Percentiles rank a stretch among this genome's conserved stretches.
phyloP scores from a whole-genome alignment of 2,329 filamentous ascomycete species.

The Penicillium sp. region DNA sequence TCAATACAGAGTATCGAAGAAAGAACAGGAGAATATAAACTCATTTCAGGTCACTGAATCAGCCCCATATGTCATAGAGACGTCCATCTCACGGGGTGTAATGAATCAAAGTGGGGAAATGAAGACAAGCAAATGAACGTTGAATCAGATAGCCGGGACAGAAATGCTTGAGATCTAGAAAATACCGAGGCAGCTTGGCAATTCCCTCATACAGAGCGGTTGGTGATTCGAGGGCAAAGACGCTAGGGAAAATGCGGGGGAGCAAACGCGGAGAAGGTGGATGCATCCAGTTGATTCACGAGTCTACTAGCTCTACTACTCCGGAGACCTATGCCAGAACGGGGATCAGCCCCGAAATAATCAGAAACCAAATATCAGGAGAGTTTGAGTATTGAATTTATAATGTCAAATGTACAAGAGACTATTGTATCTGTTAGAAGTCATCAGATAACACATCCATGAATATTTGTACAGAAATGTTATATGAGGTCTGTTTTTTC shows the following conservation, averaged over 20 bases:
- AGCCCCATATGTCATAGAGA: background rate
- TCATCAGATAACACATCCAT: background rate
- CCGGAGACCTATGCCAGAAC: constrained; percentile 13
- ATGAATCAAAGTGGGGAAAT: constrained; percentile 2
- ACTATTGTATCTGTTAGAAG: background rate
- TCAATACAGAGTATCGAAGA: background rate
- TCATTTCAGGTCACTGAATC: background rate
- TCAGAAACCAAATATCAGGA: background rate
- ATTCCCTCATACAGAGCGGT: background rate
- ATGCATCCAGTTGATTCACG: constrained; percentile 8
- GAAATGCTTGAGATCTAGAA: constrained; percentile 16
- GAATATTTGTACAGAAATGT: background rate
- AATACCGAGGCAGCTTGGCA: constrained; percentile 29
- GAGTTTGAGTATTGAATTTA: background rate
- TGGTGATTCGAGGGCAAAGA: background rate
- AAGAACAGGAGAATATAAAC: background rate
- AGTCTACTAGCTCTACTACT: background rate
- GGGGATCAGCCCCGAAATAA: constrained; percentile 19
- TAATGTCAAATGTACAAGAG: background rate
- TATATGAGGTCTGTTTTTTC: background rate
- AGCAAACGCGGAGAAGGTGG: constrained; percentile 19
- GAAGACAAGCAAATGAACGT: background rate
- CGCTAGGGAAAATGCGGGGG: constrained; percentile 24
- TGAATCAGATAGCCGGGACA: constrained; percentile 13
- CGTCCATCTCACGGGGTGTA: background rate